Evolutionary conservation across 2,329 filamentous ascomycete species (phyloP), one percentile per base, ranked within the genome.

Genomic region (Cryoendolithus antarcticus): DNA sequence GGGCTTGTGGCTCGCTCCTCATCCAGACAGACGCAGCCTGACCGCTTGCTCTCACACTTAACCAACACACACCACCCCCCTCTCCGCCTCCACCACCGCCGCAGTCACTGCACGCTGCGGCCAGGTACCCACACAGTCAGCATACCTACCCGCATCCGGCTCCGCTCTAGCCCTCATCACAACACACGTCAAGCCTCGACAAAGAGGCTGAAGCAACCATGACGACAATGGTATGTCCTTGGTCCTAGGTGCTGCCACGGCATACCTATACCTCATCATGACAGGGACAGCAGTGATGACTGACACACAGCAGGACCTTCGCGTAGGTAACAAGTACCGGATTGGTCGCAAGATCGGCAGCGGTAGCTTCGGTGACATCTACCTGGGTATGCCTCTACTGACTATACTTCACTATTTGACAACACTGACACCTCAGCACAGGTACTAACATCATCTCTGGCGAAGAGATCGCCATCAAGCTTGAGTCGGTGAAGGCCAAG

Each of bases 361-460:
- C 54, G 91, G 91, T 53, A 88, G 81, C 59, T 98, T 98, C 63
- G 91, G 91, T 70, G 91, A 96, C 57, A 96, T 98, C 62, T 98
- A 96, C 67, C 79, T 96, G 39, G 76, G 76, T 80, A 64, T 51
- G 72, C 53, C 19, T 28, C 11, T 10, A 30, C 12, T 13, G 33
- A 4, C 33, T 32, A 6, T 9, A 4, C 10, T 32, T n/a, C 27
- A 32, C 38, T 8, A 10, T 37, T 37, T 19, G 10, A 30, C 28
- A n/a, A 7, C 1, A 38, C 34, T 37, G 12, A 44, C 28, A 28
- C 15, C 21, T 29, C 32, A 9, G 19, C 13, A 34, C 48, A 80
- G 91, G 91, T 56, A 98, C 91, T 64, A 96, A 98, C 72, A 96
- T 98, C 69, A 96, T 96, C 66, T 96, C 91, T 4, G 91, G 91